Conservation (phyloP, 345 rosid genomes). For the Camelina sativa region DNA sequence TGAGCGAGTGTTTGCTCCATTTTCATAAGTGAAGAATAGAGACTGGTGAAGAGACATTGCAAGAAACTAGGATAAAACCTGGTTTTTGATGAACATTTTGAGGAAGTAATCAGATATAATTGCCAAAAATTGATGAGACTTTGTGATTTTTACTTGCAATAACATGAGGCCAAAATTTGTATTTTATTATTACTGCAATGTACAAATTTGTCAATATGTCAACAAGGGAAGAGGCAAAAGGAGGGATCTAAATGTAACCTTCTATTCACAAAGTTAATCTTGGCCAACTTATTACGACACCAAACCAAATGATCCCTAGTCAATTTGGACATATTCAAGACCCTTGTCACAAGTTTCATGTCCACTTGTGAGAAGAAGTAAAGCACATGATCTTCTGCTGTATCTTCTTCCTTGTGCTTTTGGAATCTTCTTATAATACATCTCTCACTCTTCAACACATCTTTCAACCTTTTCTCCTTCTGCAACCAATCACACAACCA, state of each 20-base stretch:
- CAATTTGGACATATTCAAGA: conserved; percentile 76
- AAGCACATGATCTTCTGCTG: conserved; percentile 59
- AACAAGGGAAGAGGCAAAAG: conserved; percentile 77
- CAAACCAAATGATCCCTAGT: conserved; percentile 76
- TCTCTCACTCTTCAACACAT: conserved; percentile 58
- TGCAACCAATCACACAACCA: conserved; percentile 42
- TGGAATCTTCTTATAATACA: conserved; percentile 61
- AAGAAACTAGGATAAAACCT: no score
- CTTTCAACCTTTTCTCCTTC: conserved; percentile 79
- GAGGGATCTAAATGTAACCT: conserved; percentile 81
- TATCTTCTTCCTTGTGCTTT: conserved; percentile 54
- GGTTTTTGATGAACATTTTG: no score
- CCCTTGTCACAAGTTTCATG: conserved; percentile 84
- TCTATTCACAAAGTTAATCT: conserved; percentile 64
- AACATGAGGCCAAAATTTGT: conserved; percentile 2
- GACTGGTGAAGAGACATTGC: no score
- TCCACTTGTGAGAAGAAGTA: conserved; percentile 92
- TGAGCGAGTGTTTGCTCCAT: no score
- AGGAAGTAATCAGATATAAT: no score
- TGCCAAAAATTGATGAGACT: no score
- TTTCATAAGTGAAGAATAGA: no score
- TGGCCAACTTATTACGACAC: conserved; percentile 71
- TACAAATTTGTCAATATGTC: conserved; percentile 28
- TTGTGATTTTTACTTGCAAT: neutral
- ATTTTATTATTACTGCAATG: conserved; percentile 14